A percentile compares a stretch with the other conserved stretches of the same genome.
Conservation (phyloP, 2,329 filamentous ascomycete genomes). For the Penicillium sp. region DNA sequence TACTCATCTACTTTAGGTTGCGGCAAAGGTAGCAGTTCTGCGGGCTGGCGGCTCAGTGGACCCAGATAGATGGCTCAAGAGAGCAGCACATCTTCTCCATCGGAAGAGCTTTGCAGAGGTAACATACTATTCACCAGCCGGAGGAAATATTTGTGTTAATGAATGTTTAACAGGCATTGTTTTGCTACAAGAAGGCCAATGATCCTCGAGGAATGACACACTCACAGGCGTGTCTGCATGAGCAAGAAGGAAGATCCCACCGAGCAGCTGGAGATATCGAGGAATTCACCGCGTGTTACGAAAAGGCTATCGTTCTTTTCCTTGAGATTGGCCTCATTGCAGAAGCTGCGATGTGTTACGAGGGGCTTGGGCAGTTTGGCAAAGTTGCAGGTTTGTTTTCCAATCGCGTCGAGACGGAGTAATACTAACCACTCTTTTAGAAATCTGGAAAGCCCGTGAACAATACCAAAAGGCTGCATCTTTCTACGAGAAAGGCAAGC, state of each 20-base stretch:
- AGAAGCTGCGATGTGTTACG: conserved; percentile 10
- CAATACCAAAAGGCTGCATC: conserved; percentile 13
- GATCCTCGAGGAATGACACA: conserved; percentile 8
- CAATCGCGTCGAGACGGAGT: background rate
- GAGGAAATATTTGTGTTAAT: background rate
- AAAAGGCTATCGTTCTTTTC: conserved; percentile 13
- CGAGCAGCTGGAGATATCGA: conserved; percentile 7
- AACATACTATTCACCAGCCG: background rate
- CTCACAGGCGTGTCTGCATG: conserved; percentile 10
- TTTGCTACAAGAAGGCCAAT: conserved; percentile 16
- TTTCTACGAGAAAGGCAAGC: conserved; percentile 9
- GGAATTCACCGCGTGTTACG: conserved; percentile 1
- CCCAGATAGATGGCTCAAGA: conserved; percentile 18
- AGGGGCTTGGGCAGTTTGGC: conserved; percentile 12
- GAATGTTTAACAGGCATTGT: conserved; percentile 9
- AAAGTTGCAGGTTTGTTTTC: conserved; percentile 16
- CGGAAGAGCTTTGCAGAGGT: conserved; percentile 22
- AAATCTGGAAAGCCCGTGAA: conserved; percentile 13
- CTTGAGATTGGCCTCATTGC: conserved; percentile 3
- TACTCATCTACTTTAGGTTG: conserved; percentile 6
- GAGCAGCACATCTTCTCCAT: conserved; percentile 19
- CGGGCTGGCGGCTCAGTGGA: conserved; percentile 19
- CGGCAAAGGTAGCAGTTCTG: conserved; percentile 14
- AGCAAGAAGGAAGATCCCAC: conserved; percentile 11
- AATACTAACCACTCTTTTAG: conserved; percentile 4